These are phyloP conservation scores for Lindgomyces ingoldianus DNA, from an alignment of 495 filamentous ascomycete genomes.

Conservation along the genomic window DNA sequence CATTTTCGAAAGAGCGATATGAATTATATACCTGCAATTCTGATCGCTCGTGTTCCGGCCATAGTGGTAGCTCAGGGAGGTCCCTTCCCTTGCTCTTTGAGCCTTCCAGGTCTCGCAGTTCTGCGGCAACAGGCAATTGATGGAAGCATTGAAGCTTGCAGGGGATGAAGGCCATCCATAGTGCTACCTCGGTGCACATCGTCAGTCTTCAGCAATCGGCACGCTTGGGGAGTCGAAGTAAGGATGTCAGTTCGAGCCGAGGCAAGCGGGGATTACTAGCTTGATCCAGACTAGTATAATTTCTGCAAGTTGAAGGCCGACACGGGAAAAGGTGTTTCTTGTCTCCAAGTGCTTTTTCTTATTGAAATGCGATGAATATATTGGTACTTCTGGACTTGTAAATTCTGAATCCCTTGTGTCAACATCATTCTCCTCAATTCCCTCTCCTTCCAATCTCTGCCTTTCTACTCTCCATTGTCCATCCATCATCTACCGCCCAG, in stretches of 20 bases:
- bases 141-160: background rate
- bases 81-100: background rate
- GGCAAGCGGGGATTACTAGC: background rate
- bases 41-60: conserved; percentile 31
- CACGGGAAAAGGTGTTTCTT: no score
- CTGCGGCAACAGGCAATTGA: background rate
- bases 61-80: background rate
- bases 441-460: background rate
- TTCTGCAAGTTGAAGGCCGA: background rate
- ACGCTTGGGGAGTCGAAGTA: background rate
- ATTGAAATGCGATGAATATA: no score
- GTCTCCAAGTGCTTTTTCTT: no score
- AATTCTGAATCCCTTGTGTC: no score
- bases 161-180: background rate
- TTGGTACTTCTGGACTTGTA: no score
- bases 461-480: background rate
- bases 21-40: conserved; percentile 35
- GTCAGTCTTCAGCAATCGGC: background rate
- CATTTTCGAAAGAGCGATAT: background rate
- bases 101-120: no score
- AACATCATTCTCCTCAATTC: background rate
- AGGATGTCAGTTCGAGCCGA: conserved; percentile 2
- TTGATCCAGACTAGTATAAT: background rate
- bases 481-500: background rate
- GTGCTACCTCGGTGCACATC: background rate